These are phyloP conservation scores for Coniochaeta pulveracea DNA, from an alignment of 2,329 filamentous ascomycete species.

Conservation along the genomic window DNA sequence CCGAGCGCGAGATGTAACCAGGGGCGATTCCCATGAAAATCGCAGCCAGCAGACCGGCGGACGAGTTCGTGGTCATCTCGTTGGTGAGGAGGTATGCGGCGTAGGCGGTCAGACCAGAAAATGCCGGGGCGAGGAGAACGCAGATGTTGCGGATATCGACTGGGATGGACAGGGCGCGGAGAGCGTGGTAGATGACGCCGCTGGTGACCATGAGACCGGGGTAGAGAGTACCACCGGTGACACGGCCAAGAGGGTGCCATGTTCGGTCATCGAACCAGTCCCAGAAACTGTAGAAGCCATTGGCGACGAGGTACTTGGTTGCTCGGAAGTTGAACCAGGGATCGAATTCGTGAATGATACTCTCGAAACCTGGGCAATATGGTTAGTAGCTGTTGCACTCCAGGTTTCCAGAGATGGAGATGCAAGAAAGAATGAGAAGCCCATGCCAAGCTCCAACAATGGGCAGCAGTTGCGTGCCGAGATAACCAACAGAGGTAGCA, in stretches of 20 bases:
- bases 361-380: slow-evolving; percentile 66
- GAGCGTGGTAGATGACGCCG: slow-evolving; percentile 88
- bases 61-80: slow-evolving; percentile 93
- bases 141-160: slow-evolving; percentile 99
- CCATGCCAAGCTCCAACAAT: too few relatives aligned
- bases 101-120: slow-evolving; percentile 86
- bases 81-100: slow-evolving; percentile 92
- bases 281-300: slow-evolving; percentile 99
- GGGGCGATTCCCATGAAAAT: slow-evolving; percentile 96
- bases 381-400: slow-evolving; percentile 7
- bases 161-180: slow-evolving; percentile 78
- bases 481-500: too few relatives aligned
- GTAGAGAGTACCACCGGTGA: slow-evolving; percentile 97
- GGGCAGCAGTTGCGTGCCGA: too few relatives aligned
- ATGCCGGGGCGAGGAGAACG: slow-evolving; percentile 87
- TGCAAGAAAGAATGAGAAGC: too few relatives aligned
- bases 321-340: slow-evolving; percentile 99
- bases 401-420: slow-evolving; percentile 5
- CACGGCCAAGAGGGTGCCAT: slow-evolving; percentile 97
- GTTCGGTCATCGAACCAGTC: slow-evolving; percentile 99
- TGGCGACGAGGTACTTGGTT: slow-evolving; percentile 90
- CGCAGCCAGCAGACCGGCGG: slow-evolving; percentile 87
- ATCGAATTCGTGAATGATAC: slow-evolving; percentile 99
- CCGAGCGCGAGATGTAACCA: slow-evolving; percentile 94
- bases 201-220: slow-evolving; percentile 98